Base-by-base conservation (phyloP, 2,329 filamentous ascomycete genomes). In the Albophoma yamanashiensis region DNA sequence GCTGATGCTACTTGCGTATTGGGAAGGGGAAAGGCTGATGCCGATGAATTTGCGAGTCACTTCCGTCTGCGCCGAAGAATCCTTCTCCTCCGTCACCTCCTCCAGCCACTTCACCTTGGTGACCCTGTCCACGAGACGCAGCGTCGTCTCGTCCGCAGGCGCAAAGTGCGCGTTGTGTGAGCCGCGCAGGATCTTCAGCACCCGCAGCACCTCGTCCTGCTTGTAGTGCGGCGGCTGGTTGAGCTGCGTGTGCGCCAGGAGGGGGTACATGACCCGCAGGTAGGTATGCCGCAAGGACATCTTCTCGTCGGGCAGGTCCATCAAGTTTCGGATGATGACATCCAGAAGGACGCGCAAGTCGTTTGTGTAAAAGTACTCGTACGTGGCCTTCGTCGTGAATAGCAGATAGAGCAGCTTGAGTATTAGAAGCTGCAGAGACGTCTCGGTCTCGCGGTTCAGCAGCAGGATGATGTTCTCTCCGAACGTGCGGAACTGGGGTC, bases 361-460 rank as follows among this genome's bases (percentile, higher is more conserved):
- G 71, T 99, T 99, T 36, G 92, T 97, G 74, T 97, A 99, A 71
- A 99, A 99, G 74, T 97, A 99, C 75, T 99, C 94, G 72, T 94
- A 91, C 0, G 94, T 99, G 20, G 89, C 84, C 60, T 86, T 86
- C 12, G 91, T 97, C 5, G 92, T 96, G 75, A 99, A 99, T 12
- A 99, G 82, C 42, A 99, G 84, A 74, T 97, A 99, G 36, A 99
- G 80, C 5, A 97, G 84, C 75, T 99, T 99, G 50, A 99, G 81
- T 62, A 97, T 97, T n/a, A 99, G 82, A 34, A 99, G 82, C 74
- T 99, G 95, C 43, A 96, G 83, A 1, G 92, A 93, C 0, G 94
- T 96, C 73, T 97, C 92, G 12, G 89, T 91, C 78, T 97, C 94
- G 67, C 94, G 88, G 71, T 99, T 99, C 45, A 99, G 81, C 1